phyloP scores from a whole-genome alignment of 352 stramenopile genomes.

The Phytophthora chlamydospora region DNA sequence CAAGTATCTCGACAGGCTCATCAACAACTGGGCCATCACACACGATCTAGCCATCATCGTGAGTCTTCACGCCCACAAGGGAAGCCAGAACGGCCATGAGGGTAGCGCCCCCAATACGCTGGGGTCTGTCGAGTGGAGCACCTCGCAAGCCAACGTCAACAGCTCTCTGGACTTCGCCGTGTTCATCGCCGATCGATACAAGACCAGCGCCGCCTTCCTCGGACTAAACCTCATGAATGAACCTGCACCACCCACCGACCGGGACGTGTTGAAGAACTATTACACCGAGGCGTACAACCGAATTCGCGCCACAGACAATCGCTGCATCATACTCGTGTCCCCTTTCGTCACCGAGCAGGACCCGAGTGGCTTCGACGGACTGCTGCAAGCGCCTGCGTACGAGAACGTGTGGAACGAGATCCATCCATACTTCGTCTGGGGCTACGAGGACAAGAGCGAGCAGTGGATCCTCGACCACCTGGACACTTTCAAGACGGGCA shows the following conservation, averaged over 20 bases:
- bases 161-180: constrained; percentile 41
- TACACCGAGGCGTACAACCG: constrained; percentile 41
- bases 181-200: constrained; percentile 51
- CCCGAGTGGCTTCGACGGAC: constrained; percentile 11
- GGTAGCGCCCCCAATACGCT: constrained; percentile 39
- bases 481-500: constrained; percentile 24
- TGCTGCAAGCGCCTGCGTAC: constrained; percentile 37
- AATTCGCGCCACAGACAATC: constrained; percentile 41
- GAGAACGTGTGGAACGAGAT: constrained; percentile 66
- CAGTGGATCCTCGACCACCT: constrained; percentile 20
- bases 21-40: constrained; percentile 51
- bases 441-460: constrained; percentile 34
- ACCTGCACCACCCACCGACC: constrained; percentile 26
- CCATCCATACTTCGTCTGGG: constrained; percentile 60
- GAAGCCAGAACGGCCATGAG: constrained; percentile 59
- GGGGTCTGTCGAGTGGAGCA: constrained; percentile 28
- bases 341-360: constrained; percentile 48
- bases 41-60: constrained; percentile 60
- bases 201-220: constrained; percentile 42
- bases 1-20: constrained; percentile 54
- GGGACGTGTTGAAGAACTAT: constrained; percentile 32
- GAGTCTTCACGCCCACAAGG: constrained; percentile 52
- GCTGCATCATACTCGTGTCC: constrained; percentile 47
- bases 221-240: constrained; percentile 66
- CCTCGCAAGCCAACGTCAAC: constrained; percentile 22